Base-by-base conservation (phyloP, 257 asterid species). In the Asclepias syriaca region DNA sequence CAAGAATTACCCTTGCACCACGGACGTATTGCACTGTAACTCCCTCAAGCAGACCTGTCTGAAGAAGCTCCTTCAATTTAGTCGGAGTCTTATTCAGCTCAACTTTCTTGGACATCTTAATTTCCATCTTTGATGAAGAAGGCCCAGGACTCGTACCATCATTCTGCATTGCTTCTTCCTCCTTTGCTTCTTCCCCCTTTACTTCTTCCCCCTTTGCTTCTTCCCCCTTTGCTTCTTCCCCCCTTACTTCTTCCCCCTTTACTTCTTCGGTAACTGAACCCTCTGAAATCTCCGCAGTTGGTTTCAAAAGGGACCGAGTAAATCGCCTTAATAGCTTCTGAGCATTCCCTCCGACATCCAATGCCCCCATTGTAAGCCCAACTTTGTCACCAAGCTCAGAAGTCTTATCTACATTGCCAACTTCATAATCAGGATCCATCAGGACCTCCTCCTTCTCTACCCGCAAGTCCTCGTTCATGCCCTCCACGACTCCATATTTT, bases 31-130 rank as follows among this genome's bases (percentile, higher is more conserved):
- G 86, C 72, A 95, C 96, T 55, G 68, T 73, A 72, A 90, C 72
- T 65, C 96, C 96, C 74, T 95, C 99, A 10, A 95, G 86, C 82
- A 92, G 76, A 77, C 99, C 97, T 0, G 98, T 95, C 32, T 79
- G 84, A 32, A 95, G 95, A 78, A 95, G 97, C 61, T 90, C 96
- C 87, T 70, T 92, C 69, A 95, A 76, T 85, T 76, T 92, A 22
- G 78, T 27, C 3, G 96, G 97, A 64, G 66, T 53, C 75, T 83
- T 89, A 53, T 74, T 85, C 75, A 81, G 78, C 70, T 81, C 85
- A 55, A 85, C 81, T 81, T 83, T 92, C 79, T 90, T 88, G 0
- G 97, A 87, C 88, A 85, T 85, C 66, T 88, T 89, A 86, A 86
- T 68, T 68, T 87, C 96, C 71, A 85, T 69, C 81, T 87, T 85